phyloP scores from a whole-genome alignment of 2,329 filamentous ascomycete species.

The Helotiales sp. region DNA sequence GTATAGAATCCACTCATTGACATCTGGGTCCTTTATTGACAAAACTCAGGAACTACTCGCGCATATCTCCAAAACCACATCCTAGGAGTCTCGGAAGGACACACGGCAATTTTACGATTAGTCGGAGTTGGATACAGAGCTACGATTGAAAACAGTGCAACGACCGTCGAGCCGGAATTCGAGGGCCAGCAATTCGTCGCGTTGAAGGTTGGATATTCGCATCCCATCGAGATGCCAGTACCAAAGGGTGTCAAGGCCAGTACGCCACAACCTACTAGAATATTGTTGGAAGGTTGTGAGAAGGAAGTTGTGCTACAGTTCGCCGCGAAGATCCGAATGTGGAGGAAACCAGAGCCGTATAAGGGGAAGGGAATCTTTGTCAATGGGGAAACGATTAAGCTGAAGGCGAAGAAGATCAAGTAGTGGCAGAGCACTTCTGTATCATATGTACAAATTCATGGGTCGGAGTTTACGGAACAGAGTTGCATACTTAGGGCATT shows the following conservation, averaged over 20 bases:
- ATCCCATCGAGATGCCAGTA: constrained; percentile 88
- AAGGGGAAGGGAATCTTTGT: constrained; percentile 99
- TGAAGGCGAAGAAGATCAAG: constrained; percentile 98
- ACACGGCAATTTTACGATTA: constrained; percentile 88
- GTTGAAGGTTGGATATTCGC: constrained; percentile 94
- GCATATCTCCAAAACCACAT: constrained; percentile 90
- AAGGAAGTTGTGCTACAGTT: constrained; percentile 89
- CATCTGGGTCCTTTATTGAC: constrained; percentile 12
- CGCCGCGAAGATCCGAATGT: constrained; percentile 84
- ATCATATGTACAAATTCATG: constrained; percentile 36
- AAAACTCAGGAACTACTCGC: constrained; percentile 76
- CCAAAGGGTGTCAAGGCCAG: constrained; percentile 84
- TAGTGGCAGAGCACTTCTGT: constrained; percentile 50
- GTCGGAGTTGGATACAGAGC: constrained; percentile 97
- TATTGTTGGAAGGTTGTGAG: constrained; percentile 86
- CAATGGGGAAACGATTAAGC: constrained; percentile 94
- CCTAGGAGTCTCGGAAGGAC: constrained; percentile 92
- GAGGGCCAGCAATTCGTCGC: constrained; percentile 87
- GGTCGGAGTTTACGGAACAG: constrained; percentile 19
- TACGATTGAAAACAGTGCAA: constrained; percentile 77
- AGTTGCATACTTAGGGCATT: not conserved
- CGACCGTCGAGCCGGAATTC: constrained; percentile 69
- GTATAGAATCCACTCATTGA: constrained; percentile 18
- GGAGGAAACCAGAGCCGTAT: constrained; percentile 94
- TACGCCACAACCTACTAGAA: constrained; percentile 87